Conservation (phyloP, 2,329 filamentous ascomycete species). For the Capronia coronata region DNA sequence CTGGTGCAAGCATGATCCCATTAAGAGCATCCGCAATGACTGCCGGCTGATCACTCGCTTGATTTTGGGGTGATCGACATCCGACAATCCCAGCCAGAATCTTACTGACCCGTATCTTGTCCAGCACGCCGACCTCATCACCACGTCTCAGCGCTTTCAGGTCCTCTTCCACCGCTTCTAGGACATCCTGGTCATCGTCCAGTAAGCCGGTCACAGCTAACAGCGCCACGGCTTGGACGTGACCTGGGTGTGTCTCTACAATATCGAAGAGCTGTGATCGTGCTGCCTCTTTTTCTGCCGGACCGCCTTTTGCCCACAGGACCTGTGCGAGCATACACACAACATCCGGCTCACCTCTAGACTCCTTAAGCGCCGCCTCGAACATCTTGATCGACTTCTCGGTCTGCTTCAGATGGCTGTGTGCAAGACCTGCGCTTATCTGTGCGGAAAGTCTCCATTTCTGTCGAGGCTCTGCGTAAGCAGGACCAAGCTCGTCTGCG, state of each 20-base stretch:
- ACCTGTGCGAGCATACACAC: constrained; percentile 85
- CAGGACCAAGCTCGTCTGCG: constrained; percentile 63
- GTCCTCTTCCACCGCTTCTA: constrained; percentile 74
- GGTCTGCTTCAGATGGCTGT: constrained; percentile 63
- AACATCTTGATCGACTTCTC: constrained; percentile 72
- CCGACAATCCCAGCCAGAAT: constrained; percentile 69
- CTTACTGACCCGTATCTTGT: constrained; percentile 65
- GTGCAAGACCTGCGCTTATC: constrained; percentile 74
- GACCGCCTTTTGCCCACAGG: constrained; percentile 80
- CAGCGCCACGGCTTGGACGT: constrained; percentile 72
- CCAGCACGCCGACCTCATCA: constrained; percentile 54
- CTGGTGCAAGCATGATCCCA: constrained; percentile 74
- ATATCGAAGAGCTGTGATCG: constrained; percentile 73
- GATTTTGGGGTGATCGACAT: constrained; percentile 45
- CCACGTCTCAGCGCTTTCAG: constrained; percentile 65
- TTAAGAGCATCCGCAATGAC: constrained; percentile 59
- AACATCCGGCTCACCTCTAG: constrained; percentile 63
- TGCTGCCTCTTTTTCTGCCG: constrained; percentile 67
- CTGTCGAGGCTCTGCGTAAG: constrained; percentile 54
- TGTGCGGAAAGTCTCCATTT: constrained; percentile 76
- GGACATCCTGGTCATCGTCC: constrained; percentile 68
- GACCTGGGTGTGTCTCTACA: constrained; percentile 65
- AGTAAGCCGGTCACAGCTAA: constrained; percentile 78
- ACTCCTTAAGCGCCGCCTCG: constrained; percentile 70
- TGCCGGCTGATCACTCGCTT: constrained; percentile 44